These are phyloP conservation scores for Fusarium phyllophilum DNA, from an alignment of 2,329 filamentous ascomycete genomes.

Conservation along the genomic window DNA sequence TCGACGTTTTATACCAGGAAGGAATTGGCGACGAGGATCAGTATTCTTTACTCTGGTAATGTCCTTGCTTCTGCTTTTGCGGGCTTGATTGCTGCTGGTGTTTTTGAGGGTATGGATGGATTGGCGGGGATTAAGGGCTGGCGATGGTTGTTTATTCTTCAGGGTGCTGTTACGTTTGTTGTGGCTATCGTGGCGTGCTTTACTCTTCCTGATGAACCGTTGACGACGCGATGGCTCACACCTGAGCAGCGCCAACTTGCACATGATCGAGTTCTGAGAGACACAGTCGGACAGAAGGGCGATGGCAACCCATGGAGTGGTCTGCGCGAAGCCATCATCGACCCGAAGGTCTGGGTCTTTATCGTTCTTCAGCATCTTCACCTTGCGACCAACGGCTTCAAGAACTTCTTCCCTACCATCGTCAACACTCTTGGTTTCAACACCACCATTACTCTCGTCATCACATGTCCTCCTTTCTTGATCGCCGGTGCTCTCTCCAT, in stretches of 20 bases:
- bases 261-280: slow-evolving; percentile 50
- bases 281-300: slow-evolving; percentile 36
- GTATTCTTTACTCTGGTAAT: slow-evolving; percentile 57
- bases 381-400: slow-evolving; percentile 45
- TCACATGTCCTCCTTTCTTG: slow-evolving; percentile 62
- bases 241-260: slow-evolving; percentile 55
- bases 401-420: slow-evolving; percentile 49
- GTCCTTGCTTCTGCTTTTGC: slow-evolving; percentile 53
- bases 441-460: slow-evolving; percentile 58
- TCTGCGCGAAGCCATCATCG: slow-evolving; percentile 22
- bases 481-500: slow-evolving; percentile 49
- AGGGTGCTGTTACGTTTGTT: slow-evolving; percentile 41
- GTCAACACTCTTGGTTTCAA: slow-evolving; percentile 59
- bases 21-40: slow-evolving; percentile 55
- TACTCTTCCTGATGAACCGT: slow-evolving; percentile 52
- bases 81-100: slow-evolving; percentile 56
- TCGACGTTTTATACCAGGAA: slow-evolving; percentile 66
- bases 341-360: slow-evolving; percentile 45
- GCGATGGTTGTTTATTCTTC: slow-evolving; percentile 49
- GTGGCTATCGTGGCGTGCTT: slow-evolving; percentile 48
- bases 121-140: slow-evolving; percentile 42
- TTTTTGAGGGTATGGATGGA: slow-evolving; percentile 50
- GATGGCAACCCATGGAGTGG: slow-evolving; percentile 17
- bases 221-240: slow-evolving; percentile 52
- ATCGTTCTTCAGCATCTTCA: slow-evolving; percentile 30